phyloP scores from a whole-genome alignment of 306 rosid genomes.

The Acacia acuminata region DNA sequence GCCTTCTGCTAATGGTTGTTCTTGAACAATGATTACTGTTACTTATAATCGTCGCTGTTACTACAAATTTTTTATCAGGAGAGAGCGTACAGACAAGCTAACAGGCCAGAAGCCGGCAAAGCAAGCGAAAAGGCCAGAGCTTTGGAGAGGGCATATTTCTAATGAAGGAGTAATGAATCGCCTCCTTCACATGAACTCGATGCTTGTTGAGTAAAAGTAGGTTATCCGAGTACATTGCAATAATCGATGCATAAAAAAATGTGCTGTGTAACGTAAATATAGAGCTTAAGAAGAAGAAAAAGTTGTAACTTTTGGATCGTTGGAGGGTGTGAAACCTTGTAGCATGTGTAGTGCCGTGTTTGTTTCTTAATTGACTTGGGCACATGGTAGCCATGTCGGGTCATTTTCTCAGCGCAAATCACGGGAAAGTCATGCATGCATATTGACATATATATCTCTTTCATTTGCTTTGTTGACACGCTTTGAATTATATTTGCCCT shows the following conservation, averaged over 20 bases:
- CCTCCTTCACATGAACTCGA: background rate
- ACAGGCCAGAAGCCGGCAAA: conserved; percentile 58
- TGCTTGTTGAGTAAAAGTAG: background rate
- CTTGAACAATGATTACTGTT: background rate
- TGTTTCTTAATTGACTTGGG: background rate
- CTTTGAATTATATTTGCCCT: background rate
- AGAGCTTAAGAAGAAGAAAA: background rate
- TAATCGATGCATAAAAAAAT: conserved; percentile 4
- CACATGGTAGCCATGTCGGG: background rate
- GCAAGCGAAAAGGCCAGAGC: conserved; percentile 59
- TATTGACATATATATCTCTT: background rate
- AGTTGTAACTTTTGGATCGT: conserved; percentile 8
- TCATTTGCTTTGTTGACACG: conserved; percentile 13
- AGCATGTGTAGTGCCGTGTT: conserved; percentile 11
- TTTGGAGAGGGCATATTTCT: conserved; percentile 67
- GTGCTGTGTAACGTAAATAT: background rate
- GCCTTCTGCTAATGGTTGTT: background rate
- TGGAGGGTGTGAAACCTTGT: background rate
- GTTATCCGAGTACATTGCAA: background rate
- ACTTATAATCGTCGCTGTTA: background rate
- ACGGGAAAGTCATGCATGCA: conserved; percentile 28
- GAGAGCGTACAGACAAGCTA: conserved; percentile 58
- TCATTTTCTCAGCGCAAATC: conserved; percentile 31
- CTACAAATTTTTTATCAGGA: conserved; percentile 48
- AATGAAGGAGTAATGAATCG: conserved; percentile 21